A percentile compares a stretch with the other conserved stretches of the same genome.
These are phyloP conservation scores for Erysimum cheiranthoides DNA, from an alignment of 345 rosid genomes.

Conservation along the genomic window DNA sequence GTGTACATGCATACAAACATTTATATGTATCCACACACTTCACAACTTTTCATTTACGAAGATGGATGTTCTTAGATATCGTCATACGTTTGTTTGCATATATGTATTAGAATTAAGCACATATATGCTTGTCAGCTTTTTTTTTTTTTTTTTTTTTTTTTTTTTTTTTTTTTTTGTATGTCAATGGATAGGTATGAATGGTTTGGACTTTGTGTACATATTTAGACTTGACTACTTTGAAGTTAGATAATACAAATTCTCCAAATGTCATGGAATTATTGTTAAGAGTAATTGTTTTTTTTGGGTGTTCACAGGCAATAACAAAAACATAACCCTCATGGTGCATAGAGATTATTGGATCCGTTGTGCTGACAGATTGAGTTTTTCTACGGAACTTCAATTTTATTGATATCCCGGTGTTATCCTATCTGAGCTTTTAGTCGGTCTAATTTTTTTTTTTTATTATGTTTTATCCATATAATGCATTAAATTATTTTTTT, in stretches of 20 bases:
- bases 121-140: too few relatives aligned
- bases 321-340: conserved; percentile 14
- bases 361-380: background rate
- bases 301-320: conserved; percentile 25
- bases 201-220: too few relatives aligned
- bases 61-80: conserved; percentile 17
- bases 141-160: too few relatives aligned
- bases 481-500: conserved; percentile 38
- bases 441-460: background rate
- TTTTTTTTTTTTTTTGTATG: too few relatives aligned
- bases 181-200: too few relatives aligned
- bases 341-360: conserved; percentile 13
- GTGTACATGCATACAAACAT: conserved; percentile 20
- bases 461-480: background rate
- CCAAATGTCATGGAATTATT: background rate
- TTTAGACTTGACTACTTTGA: background rate
- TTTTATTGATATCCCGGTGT: conserved; percentile 51
- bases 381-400: background rate
- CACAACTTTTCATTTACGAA: background rate
- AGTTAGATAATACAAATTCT: background rate
- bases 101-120: too few relatives aligned
- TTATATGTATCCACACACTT: background rate
- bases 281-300: conserved; percentile 15
- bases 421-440: conserved; percentile 90
- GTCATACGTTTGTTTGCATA: background rate